Conservation (phyloP, 2,329 filamentous ascomycete species). For the Elsinoe australis region DNA sequence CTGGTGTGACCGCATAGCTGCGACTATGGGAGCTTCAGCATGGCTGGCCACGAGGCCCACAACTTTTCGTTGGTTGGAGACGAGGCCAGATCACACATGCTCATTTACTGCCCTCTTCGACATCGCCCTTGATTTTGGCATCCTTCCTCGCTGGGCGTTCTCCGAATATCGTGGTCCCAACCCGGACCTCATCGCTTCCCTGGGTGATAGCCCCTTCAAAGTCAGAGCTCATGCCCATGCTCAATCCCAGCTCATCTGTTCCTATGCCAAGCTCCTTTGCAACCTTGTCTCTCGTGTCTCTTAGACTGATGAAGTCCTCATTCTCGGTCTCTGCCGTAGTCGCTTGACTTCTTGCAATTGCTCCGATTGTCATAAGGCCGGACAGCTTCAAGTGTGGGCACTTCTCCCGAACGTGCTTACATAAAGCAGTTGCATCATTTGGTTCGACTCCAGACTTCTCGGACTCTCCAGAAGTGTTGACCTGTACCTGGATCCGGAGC, state of each 20-base stretch:
- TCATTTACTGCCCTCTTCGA: constrained; percentile 21
- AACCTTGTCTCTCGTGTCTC: constrained; percentile 63
- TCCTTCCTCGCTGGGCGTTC: constrained; percentile 69
- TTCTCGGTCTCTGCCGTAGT: constrained; percentile 71
- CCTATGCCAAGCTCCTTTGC: constrained; percentile 51
- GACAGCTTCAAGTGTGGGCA: constrained; percentile 68
- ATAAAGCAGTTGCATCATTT: constrained; percentile 55
- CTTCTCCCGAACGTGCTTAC: constrained; percentile 58
- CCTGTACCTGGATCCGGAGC: constrained; percentile 77
- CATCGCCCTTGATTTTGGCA: constrained; percentile 52
- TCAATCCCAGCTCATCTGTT: constrained; percentile 65
- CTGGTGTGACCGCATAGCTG: too few relatives aligned
- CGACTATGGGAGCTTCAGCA: too few relatives aligned
- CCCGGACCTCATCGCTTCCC: constrained; percentile 82
- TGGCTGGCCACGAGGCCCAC: too few relatives aligned
- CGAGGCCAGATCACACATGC: too few relatives aligned
- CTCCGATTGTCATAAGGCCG: constrained; percentile 95
- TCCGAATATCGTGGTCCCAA: constrained; percentile 93
- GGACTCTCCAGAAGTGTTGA: constrained; percentile 88
- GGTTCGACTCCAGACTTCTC: constrained; percentile 77
- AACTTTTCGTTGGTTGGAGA: too few relatives aligned
- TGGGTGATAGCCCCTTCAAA: constrained; percentile 79
- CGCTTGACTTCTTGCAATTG: constrained; percentile 74
- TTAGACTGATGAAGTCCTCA: constrained; percentile 72
- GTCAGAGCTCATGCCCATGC: constrained; percentile 98